These are phyloP conservation scores for Endoconidiophora polonica DNA, from an alignment of 2,329 filamentous ascomycete species.

Conservation along the genomic window DNA sequence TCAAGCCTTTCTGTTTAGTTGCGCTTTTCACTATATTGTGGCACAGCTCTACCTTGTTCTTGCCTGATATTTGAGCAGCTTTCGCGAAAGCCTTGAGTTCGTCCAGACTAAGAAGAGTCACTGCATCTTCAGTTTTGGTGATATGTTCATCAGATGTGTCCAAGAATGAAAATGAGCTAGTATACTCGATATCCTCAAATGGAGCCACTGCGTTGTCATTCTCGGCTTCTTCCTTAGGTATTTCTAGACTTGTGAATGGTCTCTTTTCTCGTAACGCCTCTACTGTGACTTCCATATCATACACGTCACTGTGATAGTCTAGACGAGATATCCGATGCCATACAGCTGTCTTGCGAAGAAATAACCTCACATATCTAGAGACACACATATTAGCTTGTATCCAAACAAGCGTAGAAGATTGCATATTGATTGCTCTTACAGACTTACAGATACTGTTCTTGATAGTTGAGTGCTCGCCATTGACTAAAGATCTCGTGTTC, in stretches of 20 bases:
- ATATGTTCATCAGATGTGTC: constrained; percentile 62
- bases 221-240: background rate
- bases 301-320: constrained; percentile 68
- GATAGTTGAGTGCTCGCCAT: constrained; percentile 62
- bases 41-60: constrained; percentile 69
- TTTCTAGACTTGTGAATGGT: background rate
- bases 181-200: constrained; percentile 24
- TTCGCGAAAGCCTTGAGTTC: constrained; percentile 75
- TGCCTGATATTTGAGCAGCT: constrained; percentile 72
- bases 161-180: constrained; percentile 54
- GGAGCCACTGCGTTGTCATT: background rate
- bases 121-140: constrained; percentile 65
- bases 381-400: background rate
- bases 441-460: constrained; percentile 62
- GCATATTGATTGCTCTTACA: constrained; percentile 24
- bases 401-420: background rate
- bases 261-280: constrained; percentile 42
- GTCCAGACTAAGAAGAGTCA: constrained; percentile 64
- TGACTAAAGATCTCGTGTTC: constrained; percentile 61
- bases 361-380: constrained; percentile 70
- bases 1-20: constrained; percentile 58
- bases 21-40: constrained; percentile 58
- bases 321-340: constrained; percentile 76
- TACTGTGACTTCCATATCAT: constrained; percentile 52
- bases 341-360: constrained; percentile 74